Conservation (phyloP, 202 grass and related monocot genomes). For the Saccharum hybrid region DNA sequence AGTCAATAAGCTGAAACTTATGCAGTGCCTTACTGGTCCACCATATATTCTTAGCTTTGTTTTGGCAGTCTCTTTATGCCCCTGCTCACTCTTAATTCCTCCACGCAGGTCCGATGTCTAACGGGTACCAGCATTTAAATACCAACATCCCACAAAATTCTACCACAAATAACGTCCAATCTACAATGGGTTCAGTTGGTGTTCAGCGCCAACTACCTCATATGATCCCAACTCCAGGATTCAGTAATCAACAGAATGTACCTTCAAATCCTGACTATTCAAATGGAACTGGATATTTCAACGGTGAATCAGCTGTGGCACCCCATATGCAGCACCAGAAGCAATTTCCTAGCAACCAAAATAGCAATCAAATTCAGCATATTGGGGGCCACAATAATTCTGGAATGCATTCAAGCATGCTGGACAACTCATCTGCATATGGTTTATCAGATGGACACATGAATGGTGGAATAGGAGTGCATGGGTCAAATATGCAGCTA, state of each 20-base stretch:
- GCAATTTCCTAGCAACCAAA: constrained; percentile 71
- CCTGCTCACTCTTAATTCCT: constrained; percentile 43
- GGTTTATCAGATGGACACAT: constrained; percentile 75
- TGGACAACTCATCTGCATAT: constrained; percentile 76
- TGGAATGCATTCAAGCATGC: constrained; percentile 74
- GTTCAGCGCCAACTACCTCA: constrained; percentile 74
- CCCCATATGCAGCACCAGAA: constrained; percentile 76
- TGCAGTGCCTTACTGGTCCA: not conserved
- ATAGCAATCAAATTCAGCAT: constrained; percentile 67
- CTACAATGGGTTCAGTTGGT: constrained; percentile 62
- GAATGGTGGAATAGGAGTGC: constrained; percentile 79
- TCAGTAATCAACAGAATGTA: constrained; percentile 68
- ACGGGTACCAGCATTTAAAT: constrained; percentile 71
- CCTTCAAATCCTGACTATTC: constrained; percentile 74
- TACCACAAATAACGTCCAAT: constrained; percentile 55
- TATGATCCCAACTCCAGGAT: constrained; percentile 95
- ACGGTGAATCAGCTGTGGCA: constrained; percentile 61
- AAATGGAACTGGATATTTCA: constrained; percentile 87
- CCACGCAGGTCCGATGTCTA: constrained; percentile 64
- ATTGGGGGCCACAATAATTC: constrained; percentile 60
- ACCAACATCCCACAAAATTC: constrained; percentile 64
- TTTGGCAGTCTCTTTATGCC: constrained; percentile 30
- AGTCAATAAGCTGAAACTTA: constrained; percentile 35
- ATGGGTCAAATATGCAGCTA: constrained; percentile 70
- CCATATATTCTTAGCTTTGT: constrained; percentile 20